Evolutionary conservation across 306 rosid genomes (phyloP), one percentile per base, ranked within the genome.

Genomic region (Boehmeria nivea): DNA sequence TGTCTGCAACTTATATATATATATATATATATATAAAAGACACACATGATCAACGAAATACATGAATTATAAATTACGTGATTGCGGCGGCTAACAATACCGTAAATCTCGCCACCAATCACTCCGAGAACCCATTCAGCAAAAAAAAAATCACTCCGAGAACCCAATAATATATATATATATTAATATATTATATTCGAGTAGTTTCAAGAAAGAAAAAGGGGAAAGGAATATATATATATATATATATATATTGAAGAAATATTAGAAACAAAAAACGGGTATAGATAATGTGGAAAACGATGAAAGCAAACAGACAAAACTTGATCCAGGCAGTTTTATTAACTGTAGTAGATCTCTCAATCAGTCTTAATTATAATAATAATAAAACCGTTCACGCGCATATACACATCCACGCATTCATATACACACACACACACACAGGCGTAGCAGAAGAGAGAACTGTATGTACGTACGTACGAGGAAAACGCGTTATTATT

Each of bases 61-160:
- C 67, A 65, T 49, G 66, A 56, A 57, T 21, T 66, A 65, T 65
- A 66, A 63, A 49, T 68, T 63, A 70, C 74, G 58, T 64, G 73
- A 75, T 77, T 73, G 78, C 77, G 87, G 94, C 89, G 79, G 94
- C 94, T 67, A 40, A 27, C 66, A 12, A 77, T 68, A 75, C 94
- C 96, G 69, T 61, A 76, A 84, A 77, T 88, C 84, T 65, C 94
- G 96, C 94, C 94, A 59, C 82, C 81, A 80, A 76, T 88, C 76
- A 66, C 96, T 84, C 90, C 86, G n/a, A n/a, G n/a, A n/a, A n/a
- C n/a, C n/a, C n/a, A n/a, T n/a, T n/a, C n/a, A n/a, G n/a, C n/a
- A n/a, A n/a, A n/a, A n/a, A n/a, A n/a, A n/a, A n/a, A n/a, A n/a
- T n/a, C n/a, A n/a, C n/a, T n/a, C n/a, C n/a, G n/a, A n/a, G n/a